Evolutionary conservation across 2,329 filamentous ascomycete species (phyloP), one percentile per base, ranked within the genome.

Genomic region (Didymella segeticola): DNA sequence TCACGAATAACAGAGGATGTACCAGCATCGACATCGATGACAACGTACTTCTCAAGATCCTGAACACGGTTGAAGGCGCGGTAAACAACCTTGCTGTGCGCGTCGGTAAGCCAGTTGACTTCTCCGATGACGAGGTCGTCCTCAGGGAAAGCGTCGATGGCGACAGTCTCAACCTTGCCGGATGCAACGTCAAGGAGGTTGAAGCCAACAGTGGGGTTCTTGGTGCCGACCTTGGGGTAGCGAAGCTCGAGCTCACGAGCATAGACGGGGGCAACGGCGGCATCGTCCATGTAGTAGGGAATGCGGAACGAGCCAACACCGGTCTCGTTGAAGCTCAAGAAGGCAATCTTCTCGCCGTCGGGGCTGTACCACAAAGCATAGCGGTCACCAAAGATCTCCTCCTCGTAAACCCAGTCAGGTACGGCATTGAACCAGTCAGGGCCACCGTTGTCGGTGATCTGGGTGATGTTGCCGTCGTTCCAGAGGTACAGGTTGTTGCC

Each of bases 11-110:
- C 68, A 7, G 68, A 77, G 9, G 81, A 81, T 0, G 75, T 72
- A 1, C 77, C 71, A 2, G 78, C 75, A 1, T 76, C 73, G 1
- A 82, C 78, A 56, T 88, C 79, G 3, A 89, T 83, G 0, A 84
- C 72, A 1, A 89, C 80, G 12, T 87, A 76, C 56, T 86, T 86
- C 53, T 87, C 85, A 1, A 78, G 73, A 58, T 89, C 86, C 63
- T 90, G 87, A 0, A 89, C 85, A 4, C 87, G 83, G 69, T 89
- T 89, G 75, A 84, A 89, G 0, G 84, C 83, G 11, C 86, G 82
- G 71, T 88, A 87, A 30, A 88, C 78, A 31, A 90, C 77, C 33
- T 80, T 81, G n/a, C 79, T 76, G 66, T 89, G 86, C 5, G 75
- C 75, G 7, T 84, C 80, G 0, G 86, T 89, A 17, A 89, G 75